Evolutionary conservation across 768 basidiomycete genomes (phyloP).

Genomic region (Lactifluus subvellereus): DNA sequence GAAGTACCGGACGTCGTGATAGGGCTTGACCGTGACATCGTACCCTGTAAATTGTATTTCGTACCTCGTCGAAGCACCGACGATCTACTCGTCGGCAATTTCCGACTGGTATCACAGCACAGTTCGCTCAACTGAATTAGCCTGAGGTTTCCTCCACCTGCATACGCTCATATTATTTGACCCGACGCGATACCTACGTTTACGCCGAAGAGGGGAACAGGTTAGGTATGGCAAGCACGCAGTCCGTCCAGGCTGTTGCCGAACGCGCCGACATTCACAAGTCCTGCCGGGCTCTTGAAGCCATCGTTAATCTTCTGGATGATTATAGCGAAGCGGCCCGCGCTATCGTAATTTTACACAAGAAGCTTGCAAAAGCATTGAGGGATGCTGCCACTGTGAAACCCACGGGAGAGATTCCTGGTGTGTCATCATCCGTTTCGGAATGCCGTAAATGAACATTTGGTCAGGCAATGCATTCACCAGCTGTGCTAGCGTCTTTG

Average conservation of each 20-base stretch:
- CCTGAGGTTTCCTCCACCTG: not conserved
- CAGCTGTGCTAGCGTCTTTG: slow-evolving; percentile 60
- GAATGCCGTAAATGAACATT: slow-evolving; percentile 2
- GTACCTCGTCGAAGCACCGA: no score
- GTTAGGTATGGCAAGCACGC: slow-evolving; percentile 16
- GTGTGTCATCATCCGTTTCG: slow-evolving; percentile 36
- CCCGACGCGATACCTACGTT: slow-evolving; percentile 1
- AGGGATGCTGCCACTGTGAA: slow-evolving; percentile 59
- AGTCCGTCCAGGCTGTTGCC: slow-evolving; percentile 34
- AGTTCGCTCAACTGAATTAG: slow-evolving; percentile 9
- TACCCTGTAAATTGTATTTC: not conserved
- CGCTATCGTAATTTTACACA: slow-evolving; percentile 59
- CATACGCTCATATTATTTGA: not conserved
- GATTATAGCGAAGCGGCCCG: slow-evolving; percentile 71
- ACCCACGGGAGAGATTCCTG: slow-evolving; percentile 54
- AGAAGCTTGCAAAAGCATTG: slow-evolving; percentile 67
- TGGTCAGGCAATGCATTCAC: slow-evolving; percentile 61
- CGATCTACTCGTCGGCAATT: slow-evolving; percentile 7
- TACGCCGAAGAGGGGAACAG: not conserved
- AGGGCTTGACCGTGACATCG: not conserved
- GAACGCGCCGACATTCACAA: slow-evolving; percentile 75
- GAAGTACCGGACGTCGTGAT: not conserved
- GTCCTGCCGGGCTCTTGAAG: slow-evolving; percentile 71
- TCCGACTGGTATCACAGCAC: slow-evolving; percentile 1
- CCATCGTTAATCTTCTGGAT: slow-evolving; percentile 56